Conservation (phyloP, 2,329 filamentous ascomycete species). For the Fusarium sarcochroum region DNA sequence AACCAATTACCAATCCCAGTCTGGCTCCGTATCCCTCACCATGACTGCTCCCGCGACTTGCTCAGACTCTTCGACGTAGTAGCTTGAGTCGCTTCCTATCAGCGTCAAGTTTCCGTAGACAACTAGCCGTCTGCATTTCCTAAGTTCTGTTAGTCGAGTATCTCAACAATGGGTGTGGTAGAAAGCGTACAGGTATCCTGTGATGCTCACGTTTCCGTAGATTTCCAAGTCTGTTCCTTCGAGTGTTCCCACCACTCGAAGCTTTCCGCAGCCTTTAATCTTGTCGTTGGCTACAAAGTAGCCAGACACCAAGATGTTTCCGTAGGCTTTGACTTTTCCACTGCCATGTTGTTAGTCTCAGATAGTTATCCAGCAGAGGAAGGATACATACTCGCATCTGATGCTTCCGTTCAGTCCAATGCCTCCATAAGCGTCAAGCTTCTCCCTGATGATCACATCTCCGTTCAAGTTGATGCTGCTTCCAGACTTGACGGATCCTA, state of each 20-base stretch:
- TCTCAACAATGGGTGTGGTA: slow-evolving; percentile 8
- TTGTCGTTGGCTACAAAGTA: slow-evolving; percentile 57
- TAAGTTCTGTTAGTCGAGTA: slow-evolving; percentile 30
- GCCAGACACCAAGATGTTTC: slow-evolving; percentile 60
- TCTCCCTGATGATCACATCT: slow-evolving; percentile 60
- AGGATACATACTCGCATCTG: slow-evolving; percentile 57
- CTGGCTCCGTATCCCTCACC: slow-evolving; percentile 57
- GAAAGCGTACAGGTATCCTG: slow-evolving; percentile 58
- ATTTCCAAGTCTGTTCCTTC: slow-evolving; percentile 62
- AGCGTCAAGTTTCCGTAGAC: slow-evolving; percentile 63
- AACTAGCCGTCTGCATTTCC: slow-evolving; percentile 59
- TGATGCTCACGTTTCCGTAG: slow-evolving; percentile 62
- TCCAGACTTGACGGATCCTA: slow-evolving; percentile 62
- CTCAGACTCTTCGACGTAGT: slow-evolving; percentile 59
- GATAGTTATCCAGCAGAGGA: accelerated
- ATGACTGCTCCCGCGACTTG: slow-evolving; percentile 60
- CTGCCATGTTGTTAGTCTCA: slow-evolving; percentile 45
- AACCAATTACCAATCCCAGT: slow-evolving; percentile 54
- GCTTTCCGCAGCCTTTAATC: slow-evolving; percentile 63
- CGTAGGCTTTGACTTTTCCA: slow-evolving; percentile 62
- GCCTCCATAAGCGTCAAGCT: slow-evolving; percentile 62
- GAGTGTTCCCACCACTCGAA: slow-evolving; percentile 59
- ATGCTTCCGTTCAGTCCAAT: slow-evolving; percentile 60
- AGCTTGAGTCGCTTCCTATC: slow-evolving; percentile 61
- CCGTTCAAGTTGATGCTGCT: slow-evolving; percentile 61